phyloP scores from a whole-genome alignment of 208 protist genomes.

The Leptomonas seymouri region DNA sequence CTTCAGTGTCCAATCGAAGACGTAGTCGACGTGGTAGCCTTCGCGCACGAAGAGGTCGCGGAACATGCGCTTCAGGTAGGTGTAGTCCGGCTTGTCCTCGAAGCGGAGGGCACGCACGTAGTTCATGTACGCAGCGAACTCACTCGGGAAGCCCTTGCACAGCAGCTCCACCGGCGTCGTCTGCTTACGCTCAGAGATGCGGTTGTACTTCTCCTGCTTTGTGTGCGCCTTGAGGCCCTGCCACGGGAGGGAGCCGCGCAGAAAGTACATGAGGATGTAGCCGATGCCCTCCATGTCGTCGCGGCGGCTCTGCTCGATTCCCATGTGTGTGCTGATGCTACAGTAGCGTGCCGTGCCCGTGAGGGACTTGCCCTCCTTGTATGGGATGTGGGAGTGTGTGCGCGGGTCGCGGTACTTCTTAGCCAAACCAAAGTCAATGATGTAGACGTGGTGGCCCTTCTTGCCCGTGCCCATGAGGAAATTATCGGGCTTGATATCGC shows the following conservation, averaged over 20 bases:
- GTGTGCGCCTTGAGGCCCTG: slow-evolving; percentile 96
- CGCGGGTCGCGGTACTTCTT: slow-evolving; percentile 99
- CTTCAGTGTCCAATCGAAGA: slow-evolving; percentile 98
- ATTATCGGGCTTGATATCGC: slow-evolving; percentile 96
- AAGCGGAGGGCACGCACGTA: slow-evolving; percentile 97
- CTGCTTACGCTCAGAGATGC: slow-evolving; percentile 98
- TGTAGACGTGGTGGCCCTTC: slow-evolving; percentile 93
- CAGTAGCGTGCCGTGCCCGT: slow-evolving; percentile 99
- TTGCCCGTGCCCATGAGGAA: slow-evolving; percentile 93
- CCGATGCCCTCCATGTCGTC: slow-evolving; percentile 99
- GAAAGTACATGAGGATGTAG: slow-evolving; percentile 99
- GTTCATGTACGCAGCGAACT: slow-evolving; percentile 98
- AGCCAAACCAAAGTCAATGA: slow-evolving; percentile 99
- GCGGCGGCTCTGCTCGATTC: slow-evolving; percentile 96
- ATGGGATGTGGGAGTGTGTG: slow-evolving; percentile 99
- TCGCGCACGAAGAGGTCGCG: slow-evolving; percentile 98
- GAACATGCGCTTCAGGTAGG: slow-evolving; percentile 98
- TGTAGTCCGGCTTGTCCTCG: slow-evolving; percentile 99
- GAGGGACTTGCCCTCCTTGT: slow-evolving; percentile 99
- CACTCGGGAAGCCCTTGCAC: slow-evolving; percentile 92
- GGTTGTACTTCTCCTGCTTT: slow-evolving; percentile 99
- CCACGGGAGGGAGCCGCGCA: slow-evolving; percentile 98
- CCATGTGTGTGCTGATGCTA: slow-evolving; percentile 99
- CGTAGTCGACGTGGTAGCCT: slow-evolving; percentile 98
- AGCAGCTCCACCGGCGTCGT: slow-evolving; percentile 95